Percentiles rank a stretch among this genome's conserved stretches.
phyloP scores from a whole-genome alignment of 2,329 filamentous ascomycete species.

The Teratosphaeria epicoccoides region DNA sequence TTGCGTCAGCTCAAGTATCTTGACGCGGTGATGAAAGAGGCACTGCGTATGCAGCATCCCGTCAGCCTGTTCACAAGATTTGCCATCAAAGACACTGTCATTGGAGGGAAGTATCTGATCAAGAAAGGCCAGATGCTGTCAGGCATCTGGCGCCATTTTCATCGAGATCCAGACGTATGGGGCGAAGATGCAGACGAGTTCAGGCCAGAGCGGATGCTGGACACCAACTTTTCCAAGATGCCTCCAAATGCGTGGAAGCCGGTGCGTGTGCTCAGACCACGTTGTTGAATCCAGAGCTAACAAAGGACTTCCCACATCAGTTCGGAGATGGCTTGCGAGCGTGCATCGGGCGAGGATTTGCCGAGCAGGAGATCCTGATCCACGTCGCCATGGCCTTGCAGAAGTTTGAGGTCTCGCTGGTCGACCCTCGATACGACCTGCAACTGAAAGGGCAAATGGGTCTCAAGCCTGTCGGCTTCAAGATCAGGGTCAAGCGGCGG shows the following conservation, averaged over 20 bases:
- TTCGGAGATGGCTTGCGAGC: constrained; percentile 58
- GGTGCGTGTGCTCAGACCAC: constrained; percentile 33
- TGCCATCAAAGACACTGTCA: constrained; percentile 38
- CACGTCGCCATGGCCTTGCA: constrained; percentile 55
- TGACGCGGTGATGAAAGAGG: constrained; percentile 55
- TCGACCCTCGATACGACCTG: constrained; percentile 51
- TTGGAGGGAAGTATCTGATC: constrained; percentile 53
- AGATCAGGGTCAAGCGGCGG: constrained; percentile 49
- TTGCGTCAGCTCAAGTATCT: constrained; percentile 56
- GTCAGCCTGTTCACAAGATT: constrained; percentile 48
- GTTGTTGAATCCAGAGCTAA: too few relatives aligned
- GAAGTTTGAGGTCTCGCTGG: constrained; percentile 57
- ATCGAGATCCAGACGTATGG: constrained; percentile 51
- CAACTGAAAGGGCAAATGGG: constrained; percentile 48
- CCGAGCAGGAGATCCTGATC: constrained; percentile 61
- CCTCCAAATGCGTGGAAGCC: constrained; percentile 36
- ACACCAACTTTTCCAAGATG: constrained; percentile 50
- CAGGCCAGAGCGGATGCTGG: constrained; percentile 60
- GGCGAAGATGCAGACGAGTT: constrained; percentile 57
- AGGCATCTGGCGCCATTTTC: constrained; percentile 39
- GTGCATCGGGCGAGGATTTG: constrained; percentile 61
- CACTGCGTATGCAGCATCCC: constrained; percentile 49
- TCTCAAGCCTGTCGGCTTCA: constrained; percentile 53
- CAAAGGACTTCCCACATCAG: too few relatives aligned
- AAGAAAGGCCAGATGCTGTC: constrained; percentile 35